A percentile compares a stretch with the other conserved stretches of the same genome.
phyloP scores from a whole-genome alignment of 257 asterid species.

The Capsicum rhomboideum region DNA sequence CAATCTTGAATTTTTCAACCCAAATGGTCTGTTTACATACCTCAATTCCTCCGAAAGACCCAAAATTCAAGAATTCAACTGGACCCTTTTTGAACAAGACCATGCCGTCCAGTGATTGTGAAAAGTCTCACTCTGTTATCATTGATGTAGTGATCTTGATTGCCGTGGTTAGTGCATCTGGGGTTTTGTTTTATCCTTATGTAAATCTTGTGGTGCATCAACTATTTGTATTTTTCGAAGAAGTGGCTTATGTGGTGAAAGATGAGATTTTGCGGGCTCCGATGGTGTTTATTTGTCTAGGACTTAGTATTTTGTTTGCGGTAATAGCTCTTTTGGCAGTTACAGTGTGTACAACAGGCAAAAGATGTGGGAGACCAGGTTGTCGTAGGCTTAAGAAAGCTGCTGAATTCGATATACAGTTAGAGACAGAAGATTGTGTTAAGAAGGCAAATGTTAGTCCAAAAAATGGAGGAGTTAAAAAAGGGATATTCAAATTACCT shows the following conservation, averaged over 20 bases:
- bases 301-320: slow-evolving; percentile 53
- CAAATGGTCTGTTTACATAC: slow-evolving; percentile 76
- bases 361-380: slow-evolving; percentile 31
- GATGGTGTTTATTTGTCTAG: slow-evolving; percentile 64
- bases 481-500: slow-evolving; percentile 7
- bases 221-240: slow-evolving; percentile 35
- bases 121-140: slow-evolving; percentile 55
- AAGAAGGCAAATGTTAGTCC: slow-evolving; percentile 19
- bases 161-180: slow-evolving; percentile 63
- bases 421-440: slow-evolving; percentile 44
- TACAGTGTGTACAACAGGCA: slow-evolving; percentile 30
- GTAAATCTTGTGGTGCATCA: slow-evolving; percentile 25
- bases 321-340: slow-evolving; percentile 51
- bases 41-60: slow-evolving; percentile 51
- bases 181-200: slow-evolving; percentile 59
- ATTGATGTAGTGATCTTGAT: slow-evolving; percentile 64
- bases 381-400: slow-evolving; percentile 42
- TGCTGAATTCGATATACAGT: slow-evolving; percentile 50
- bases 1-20: slow-evolving; percentile 17
- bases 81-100: slow-evolving; percentile 35
- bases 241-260: slow-evolving; percentile 36
- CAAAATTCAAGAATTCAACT: slow-evolving; percentile 36
- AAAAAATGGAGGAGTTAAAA: neutral
- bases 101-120: slow-evolving; percentile 33
- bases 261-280: slow-evolving; percentile 73